Conservation (phyloP, 2,329 filamentous ascomycete species). For the Hypoxylon sp. region DNA sequence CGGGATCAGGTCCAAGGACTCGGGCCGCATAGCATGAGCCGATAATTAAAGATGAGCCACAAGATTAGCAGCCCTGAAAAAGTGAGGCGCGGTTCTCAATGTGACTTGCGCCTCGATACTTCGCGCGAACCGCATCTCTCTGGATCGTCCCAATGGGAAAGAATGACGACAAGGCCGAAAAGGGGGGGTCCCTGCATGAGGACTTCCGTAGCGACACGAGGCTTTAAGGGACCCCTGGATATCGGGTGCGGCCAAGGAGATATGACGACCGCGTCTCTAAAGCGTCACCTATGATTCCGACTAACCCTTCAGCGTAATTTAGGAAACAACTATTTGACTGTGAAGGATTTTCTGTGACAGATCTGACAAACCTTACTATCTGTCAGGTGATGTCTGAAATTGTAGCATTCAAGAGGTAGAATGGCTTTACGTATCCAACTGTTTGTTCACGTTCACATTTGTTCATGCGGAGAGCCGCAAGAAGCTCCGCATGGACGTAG, state of each 20-base stretch:
- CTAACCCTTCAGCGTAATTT: slow-evolving; percentile 40
- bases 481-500: slow-evolving; percentile 17
- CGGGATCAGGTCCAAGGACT: slow-evolving; percentile 37
- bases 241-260: slow-evolving; percentile 22
- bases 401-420: background rate
- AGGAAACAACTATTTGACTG: slow-evolving; percentile 21
- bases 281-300: slow-evolving; percentile 26
- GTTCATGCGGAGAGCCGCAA: slow-evolving; percentile 44
- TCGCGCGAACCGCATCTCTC: slow-evolving; percentile 16
- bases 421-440: slow-evolving; percentile 8
- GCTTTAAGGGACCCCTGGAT: slow-evolving; percentile 28
- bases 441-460: slow-evolving; percentile 42
- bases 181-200: slow-evolving; percentile 36
- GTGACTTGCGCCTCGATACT: slow-evolving; percentile 36
- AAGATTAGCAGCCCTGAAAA: slow-evolving; percentile 24
- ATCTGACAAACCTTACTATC: slow-evolving; percentile 12
- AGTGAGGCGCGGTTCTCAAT: slow-evolving; percentile 36
- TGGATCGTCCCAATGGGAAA: slow-evolving; percentile 38
- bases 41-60: slow-evolving; percentile 27
- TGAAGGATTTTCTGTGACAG: slow-evolving; percentile 3
- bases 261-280: slow-evolving; percentile 3
- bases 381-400: background rate
- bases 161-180: slow-evolving; percentile 18
- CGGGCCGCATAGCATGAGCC: slow-evolving; percentile 39
- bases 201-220: slow-evolving; percentile 41